These are phyloP conservation scores for Collybia sp. DNA, from an alignment of 768 basidiomycete species.

Conservation along the genomic window DNA sequence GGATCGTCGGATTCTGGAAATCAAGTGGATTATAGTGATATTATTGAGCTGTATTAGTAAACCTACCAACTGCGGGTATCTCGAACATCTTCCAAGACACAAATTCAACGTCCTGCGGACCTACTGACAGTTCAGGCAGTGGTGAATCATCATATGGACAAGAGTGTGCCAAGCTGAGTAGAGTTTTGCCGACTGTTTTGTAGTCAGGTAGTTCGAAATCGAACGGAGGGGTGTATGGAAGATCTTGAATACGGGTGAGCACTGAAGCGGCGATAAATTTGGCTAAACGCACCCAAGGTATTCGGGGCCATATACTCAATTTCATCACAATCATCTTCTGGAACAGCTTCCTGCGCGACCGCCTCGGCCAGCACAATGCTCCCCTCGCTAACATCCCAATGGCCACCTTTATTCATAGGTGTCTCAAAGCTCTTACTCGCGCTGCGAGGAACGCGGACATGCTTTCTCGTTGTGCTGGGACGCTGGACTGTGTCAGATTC, in stretches of 20 bases:
- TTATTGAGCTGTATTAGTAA: not conserved
- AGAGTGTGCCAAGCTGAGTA: conserved; percentile 29
- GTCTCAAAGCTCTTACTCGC: conserved; percentile 55
- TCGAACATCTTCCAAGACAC: conserved; percentile 23
- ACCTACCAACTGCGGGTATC: conserved; percentile 23
- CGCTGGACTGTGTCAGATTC: conserved; percentile 42
- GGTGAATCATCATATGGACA: conserved; percentile 24
- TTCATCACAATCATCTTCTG: conserved; percentile 37
- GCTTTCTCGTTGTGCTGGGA: conserved; percentile 67
- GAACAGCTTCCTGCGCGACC: conserved; percentile 19
- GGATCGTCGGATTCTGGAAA: conserved; percentile 24
- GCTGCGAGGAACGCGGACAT: conserved; percentile 50
- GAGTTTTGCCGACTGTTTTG: conserved; percentile 29
- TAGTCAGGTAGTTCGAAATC: conserved; percentile 43
- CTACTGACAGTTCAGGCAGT: conserved; percentile 24
- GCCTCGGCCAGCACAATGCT: conserved; percentile 27
- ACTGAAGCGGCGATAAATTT: not conserved
- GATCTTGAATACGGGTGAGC: conserved; percentile 22
- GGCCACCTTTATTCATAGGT: conserved; percentile 57
- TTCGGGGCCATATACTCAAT: conserved; percentile 52
- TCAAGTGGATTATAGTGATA: not conserved
- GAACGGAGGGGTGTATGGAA: conserved; percentile 37
- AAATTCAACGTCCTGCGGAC: conserved; percentile 14
- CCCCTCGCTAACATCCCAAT: conserved; percentile 73
- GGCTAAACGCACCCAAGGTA: conserved; percentile 25